Evolutionary conservation across 768 basidiomycete species (phyloP).

Genomic region (Podaxis rugospora): DNA sequence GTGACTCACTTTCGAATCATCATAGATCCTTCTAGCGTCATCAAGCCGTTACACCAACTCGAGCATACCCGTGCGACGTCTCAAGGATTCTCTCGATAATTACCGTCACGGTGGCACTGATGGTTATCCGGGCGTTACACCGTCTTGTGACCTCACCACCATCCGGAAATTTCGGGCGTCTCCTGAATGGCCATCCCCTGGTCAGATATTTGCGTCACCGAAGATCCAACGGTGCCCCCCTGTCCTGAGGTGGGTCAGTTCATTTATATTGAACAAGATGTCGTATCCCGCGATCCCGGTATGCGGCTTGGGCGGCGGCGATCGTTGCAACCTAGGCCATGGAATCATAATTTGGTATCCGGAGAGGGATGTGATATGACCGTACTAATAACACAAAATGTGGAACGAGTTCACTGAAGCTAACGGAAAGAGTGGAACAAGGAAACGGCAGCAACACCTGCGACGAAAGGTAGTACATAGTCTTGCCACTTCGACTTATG

Average conservation of each 20-base stretch:
- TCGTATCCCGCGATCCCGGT: neutral
- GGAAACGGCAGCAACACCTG: neutral
- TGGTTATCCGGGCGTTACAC: neutral
- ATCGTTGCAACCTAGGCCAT: neutral
- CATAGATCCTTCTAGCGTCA: neutral
- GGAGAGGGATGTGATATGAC: neutral
- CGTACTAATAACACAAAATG: neutral
- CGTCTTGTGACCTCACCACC: neutral
- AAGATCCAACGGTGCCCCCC: neutral
- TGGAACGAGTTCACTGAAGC: neutral
- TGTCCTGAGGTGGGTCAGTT: neutral
- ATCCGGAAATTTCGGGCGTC: neutral
- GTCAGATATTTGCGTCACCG: neutral
- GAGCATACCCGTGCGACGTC: neutral
- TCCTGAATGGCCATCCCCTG: neutral
- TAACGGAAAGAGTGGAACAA: neutral
- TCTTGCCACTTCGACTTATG: neutral
- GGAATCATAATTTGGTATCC: neutral
- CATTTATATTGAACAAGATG: neutral
- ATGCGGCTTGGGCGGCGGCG: neutral
- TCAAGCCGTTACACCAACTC: neutral
- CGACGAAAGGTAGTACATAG: neutral
- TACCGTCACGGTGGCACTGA: neutral
- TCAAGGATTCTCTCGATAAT: slow-evolving; percentile 1
- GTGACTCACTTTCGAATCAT: neutral